phyloP scores from a whole-genome alignment of 2,329 filamentous ascomycete species.

The Verticillium tricorpus region DNA sequence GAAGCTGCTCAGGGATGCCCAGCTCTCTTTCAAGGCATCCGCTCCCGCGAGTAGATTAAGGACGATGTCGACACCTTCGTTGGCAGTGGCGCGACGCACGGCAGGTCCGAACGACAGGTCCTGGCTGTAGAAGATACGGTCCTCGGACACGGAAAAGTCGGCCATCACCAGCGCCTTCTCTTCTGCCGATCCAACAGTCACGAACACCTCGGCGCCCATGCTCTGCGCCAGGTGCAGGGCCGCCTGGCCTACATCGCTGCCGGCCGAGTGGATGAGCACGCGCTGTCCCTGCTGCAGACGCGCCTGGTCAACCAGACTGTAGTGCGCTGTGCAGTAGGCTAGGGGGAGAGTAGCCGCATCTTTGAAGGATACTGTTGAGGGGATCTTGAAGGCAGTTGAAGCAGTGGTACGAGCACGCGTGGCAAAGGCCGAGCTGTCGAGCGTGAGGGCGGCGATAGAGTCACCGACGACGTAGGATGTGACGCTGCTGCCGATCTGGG shows the following conservation, averaged over 20 bases:
- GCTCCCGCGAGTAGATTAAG: conserved; percentile 37
- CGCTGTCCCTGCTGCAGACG: conserved; percentile 21
- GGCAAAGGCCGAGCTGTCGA: conserved; percentile 12
- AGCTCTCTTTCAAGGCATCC: conserved; percentile 34
- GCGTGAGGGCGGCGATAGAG: conserved; percentile 9
- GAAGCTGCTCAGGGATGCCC: conserved; percentile 33
- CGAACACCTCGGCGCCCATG: conserved; percentile 28
- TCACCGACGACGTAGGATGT: conserved; percentile 8
- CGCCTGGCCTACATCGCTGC: conserved; percentile 27
- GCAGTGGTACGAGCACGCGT: conserved; percentile 13
- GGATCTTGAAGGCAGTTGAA: conserved; percentile 21
- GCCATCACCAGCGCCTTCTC: conserved; percentile 29
- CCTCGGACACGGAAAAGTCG: conserved; percentile 16
- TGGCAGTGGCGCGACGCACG: conserved; percentile 19
- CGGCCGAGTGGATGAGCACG: conserved; percentile 29
- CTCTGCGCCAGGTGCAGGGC: conserved; percentile 23
- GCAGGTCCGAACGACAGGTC: conserved; percentile 23
- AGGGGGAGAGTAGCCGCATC: conserved; percentile 30
- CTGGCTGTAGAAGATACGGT: conserved; percentile 28
- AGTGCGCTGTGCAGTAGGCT: conserved; percentile 27
- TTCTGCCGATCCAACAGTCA: conserved; percentile 26
- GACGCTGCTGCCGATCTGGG: conserved; percentile 20
- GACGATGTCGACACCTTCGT: conserved; percentile 29
- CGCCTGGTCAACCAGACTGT: conserved; percentile 23
- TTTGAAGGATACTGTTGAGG: conserved; percentile 26